Conservation (phyloP, 768 basidiomycete genomes). For the Leccinum disarticulatum region DNA sequence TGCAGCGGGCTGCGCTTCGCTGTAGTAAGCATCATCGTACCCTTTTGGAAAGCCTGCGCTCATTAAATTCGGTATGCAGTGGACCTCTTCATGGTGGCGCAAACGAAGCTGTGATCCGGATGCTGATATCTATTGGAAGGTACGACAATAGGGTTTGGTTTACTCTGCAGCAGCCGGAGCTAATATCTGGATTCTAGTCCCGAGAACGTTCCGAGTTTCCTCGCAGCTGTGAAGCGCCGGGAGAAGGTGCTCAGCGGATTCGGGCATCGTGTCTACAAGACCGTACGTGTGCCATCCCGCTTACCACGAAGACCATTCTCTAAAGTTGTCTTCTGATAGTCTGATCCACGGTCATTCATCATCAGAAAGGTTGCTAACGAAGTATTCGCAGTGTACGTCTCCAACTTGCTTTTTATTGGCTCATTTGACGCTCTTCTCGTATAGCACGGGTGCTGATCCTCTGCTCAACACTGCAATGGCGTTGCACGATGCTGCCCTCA, state of each 20-base stretch:
- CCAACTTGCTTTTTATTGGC: not conserved
- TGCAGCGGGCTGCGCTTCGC: constrained; percentile 83
- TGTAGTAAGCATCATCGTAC: constrained; percentile 57
- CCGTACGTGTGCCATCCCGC: constrained; percentile 38
- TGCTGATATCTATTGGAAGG: constrained; percentile 87
- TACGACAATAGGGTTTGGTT: constrained; percentile 33
- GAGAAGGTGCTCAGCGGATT: constrained; percentile 91
- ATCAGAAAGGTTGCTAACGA: constrained; percentile 89
- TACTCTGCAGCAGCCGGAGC: not conserved
- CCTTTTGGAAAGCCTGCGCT: not conserved
- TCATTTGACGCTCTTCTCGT: not conserved
- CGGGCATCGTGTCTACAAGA: constrained; percentile 84
- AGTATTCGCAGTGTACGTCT: constrained; percentile 79
- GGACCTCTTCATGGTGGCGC: constrained; percentile 63
- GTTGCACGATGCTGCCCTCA: constrained; percentile 84
- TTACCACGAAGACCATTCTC: not conserved
- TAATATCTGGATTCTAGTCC: constrained; percentile 44
- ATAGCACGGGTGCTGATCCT: constrained; percentile 81
- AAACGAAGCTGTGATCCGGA: constrained; percentile 92
- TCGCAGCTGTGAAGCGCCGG: constrained; percentile 84
- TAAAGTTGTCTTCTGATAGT: constrained; percentile 40
- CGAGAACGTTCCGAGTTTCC: constrained; percentile 79
- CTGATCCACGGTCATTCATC: constrained; percentile 89
- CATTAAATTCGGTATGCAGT: constrained; percentile 6
- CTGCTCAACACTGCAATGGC: constrained; percentile 88